Evolutionary conservation across 1,139 yeast genomes (phyloP).

Genomic region (Taphrina wiesneri): DNA sequence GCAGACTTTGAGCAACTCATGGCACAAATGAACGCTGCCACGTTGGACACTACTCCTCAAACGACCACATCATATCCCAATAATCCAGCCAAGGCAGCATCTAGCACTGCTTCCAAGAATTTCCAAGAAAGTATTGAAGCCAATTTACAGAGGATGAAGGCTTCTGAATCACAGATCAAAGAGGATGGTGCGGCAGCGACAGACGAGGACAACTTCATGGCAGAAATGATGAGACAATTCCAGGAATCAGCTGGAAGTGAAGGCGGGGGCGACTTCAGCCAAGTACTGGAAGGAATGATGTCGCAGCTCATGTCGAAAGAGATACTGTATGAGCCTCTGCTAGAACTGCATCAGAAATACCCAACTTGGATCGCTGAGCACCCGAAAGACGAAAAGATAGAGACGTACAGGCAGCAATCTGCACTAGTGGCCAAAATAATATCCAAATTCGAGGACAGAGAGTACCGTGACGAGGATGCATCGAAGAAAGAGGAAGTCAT

Average conservation of each 20-base stretch:
- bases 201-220: constrained; percentile 47
- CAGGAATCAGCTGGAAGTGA: constrained; percentile 57
- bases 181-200: constrained; percentile 64
- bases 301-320: constrained; percentile 83
- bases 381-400: constrained; percentile 50
- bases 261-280: constrained; percentile 56
- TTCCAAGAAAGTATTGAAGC: constrained; percentile 78
- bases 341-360: constrained; percentile 67
- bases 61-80: constrained; percentile 24
- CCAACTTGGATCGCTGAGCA: constrained; percentile 56
- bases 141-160: constrained; percentile 71
- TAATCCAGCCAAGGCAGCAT: constrained; percentile 35
- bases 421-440: constrained; percentile 53
- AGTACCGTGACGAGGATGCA: constrained; percentile 57
- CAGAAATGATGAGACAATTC: constrained; percentile 58
- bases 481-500: constrained; percentile 58
- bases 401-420: constrained; percentile 46
- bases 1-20: constrained; percentile 57
- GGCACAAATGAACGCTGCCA: constrained; percentile 50
- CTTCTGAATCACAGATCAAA: constrained; percentile 58
- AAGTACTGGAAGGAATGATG: constrained; percentile 72
- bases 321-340: constrained; percentile 83
- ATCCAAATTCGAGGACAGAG: constrained; percentile 58
- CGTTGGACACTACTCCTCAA: constrained; percentile 44
- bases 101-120: constrained; percentile 34